Conservation (phyloP, 2,329 filamentous ascomycete species). For the Stromatinia cepivora region DNA sequence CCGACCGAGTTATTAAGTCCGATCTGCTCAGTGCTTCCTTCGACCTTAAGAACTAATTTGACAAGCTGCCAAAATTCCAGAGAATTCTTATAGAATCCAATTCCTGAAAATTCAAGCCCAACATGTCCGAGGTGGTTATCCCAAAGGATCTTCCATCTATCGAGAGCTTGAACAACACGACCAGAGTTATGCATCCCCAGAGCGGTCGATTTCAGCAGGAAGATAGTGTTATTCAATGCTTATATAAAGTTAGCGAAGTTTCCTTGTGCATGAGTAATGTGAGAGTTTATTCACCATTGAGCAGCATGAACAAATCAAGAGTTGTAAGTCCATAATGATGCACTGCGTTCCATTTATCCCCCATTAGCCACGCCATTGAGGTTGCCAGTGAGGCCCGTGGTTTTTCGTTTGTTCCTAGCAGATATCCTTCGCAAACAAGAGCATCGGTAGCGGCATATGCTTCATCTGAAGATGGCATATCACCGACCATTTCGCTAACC, state of each 20-base stretch:
- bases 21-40: neutral
- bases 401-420: slow-evolving; percentile 2
- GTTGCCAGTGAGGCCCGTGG: neutral
- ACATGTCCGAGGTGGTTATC: neutral
- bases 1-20: too few species aligned
- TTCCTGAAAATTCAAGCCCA: neutral
- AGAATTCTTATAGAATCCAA: slow-evolving; percentile 12
- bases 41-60: neutral
- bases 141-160: slow-evolving; percentile 16
- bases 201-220: neutral
- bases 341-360: slow-evolving; percentile 3
- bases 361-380: neutral
- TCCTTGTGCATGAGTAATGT: neutral
- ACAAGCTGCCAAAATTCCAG: slow-evolving; percentile 13
- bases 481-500: slow-evolving; percentile 1
- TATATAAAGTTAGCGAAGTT: neutral
- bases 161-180: neutral
- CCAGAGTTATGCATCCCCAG: neutral
- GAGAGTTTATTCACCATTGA: neutral
- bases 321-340: slow-evolving; percentile 6
- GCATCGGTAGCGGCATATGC: slow-evolving; percentile 11
- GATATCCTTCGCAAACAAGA: slow-evolving; percentile 10
- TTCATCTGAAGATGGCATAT: slow-evolving; percentile 16
- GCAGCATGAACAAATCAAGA: neutral
- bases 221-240: neutral